Evolutionary conservation across 768 basidiomycete species (phyloP).

Genomic region (Serendipita indica): DNA sequence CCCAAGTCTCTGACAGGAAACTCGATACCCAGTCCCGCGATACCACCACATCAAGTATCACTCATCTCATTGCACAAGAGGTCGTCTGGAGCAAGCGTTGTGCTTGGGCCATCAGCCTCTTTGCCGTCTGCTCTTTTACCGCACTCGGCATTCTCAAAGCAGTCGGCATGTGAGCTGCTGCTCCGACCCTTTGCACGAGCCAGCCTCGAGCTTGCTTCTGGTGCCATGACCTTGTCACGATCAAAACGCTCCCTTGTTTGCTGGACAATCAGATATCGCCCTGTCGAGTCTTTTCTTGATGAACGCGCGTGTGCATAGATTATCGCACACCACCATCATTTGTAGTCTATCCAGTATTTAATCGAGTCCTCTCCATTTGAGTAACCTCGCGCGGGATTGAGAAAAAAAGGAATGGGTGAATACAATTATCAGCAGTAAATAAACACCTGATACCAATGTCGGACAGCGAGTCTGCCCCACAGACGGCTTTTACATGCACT

Average conservation of each 20-base stretch:
- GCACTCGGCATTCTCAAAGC: slow-evolving; percentile 4
- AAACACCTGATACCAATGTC: too few relatives aligned
- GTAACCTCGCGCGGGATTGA: too few relatives aligned
- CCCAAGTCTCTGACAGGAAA: background rate
- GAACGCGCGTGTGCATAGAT: too few relatives aligned
- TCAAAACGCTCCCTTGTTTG: too few relatives aligned
- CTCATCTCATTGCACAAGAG: slow-evolving; percentile 8
- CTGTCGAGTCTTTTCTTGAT: background rate
- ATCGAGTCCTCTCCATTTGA: too few relatives aligned
- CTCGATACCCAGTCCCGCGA: background rate
- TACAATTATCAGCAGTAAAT: too few relatives aligned
- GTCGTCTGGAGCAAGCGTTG: slow-evolving; percentile 3
- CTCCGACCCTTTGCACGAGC: background rate
- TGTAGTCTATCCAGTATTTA: too few relatives aligned
- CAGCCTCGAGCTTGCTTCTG: background rate
- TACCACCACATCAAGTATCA: background rate
- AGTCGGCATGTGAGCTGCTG: background rate
- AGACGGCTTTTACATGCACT: background rate
- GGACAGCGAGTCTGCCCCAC: too few relatives aligned
- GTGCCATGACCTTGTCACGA: too few relatives aligned
- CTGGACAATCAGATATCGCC: background rate
- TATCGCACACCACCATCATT: too few relatives aligned
- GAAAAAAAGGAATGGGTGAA: too few relatives aligned
- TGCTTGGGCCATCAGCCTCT: background rate
- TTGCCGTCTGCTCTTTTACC: background rate